phyloP scores from a whole-genome alignment of 148 eudicot genomes.

The Arbutus unedo region DNA sequence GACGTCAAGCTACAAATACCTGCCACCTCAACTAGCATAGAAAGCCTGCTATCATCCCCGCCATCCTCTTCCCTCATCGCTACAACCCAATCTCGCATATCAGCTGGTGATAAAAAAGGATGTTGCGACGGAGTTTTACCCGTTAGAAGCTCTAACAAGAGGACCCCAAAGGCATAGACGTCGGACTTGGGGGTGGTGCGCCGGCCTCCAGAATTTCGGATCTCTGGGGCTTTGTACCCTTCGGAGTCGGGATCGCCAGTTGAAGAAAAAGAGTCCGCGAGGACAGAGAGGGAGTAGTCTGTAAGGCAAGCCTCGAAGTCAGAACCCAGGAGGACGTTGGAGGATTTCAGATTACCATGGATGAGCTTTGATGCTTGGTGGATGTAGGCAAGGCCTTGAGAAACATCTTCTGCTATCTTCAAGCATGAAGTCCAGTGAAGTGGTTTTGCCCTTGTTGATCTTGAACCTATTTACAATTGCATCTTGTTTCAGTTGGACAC shows the following conservation, averaged over 20 bases:
- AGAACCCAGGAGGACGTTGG: slow-evolving; percentile 77
- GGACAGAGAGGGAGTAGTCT: slow-evolving; percentile 58
- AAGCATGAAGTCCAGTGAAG: slow-evolving; percentile 95
- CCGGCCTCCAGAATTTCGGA: slow-evolving; percentile 43
- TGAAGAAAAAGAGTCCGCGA: slow-evolving; percentile 39
- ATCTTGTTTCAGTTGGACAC: not conserved
- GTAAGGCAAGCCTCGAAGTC: slow-evolving; percentile 90
- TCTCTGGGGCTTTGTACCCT: slow-evolving; percentile 73
- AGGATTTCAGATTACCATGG: slow-evolving; percentile 80
- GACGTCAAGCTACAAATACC: slow-evolving; percentile 66
- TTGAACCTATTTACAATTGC: slow-evolving; percentile 47
- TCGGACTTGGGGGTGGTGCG: slow-evolving; percentile 63
- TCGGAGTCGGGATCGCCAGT: slow-evolving; percentile 53
- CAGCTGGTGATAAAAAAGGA: slow-evolving; percentile 70
- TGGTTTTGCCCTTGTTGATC: slow-evolving; percentile 86
- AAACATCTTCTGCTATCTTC: slow-evolving; percentile 89
- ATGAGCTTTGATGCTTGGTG: slow-evolving; percentile 74
- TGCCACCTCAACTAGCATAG: slow-evolving; percentile 80
- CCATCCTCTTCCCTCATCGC: slow-evolving; percentile 71
- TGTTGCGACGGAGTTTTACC: slow-evolving; percentile 84
- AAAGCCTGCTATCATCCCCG: slow-evolving; percentile 53
- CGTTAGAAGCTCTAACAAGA: slow-evolving; percentile 72
- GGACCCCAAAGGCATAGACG: slow-evolving; percentile 77
- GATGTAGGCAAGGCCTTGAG: slow-evolving; percentile 84
- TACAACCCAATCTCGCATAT: slow-evolving; percentile 80